A percentile compares a stretch with the other conserved stretches of the same genome.
These are phyloP conservation scores for Rhynchosporium secalis DNA, from an alignment of 2,329 filamentous ascomycete genomes.

Conservation along the genomic window DNA sequence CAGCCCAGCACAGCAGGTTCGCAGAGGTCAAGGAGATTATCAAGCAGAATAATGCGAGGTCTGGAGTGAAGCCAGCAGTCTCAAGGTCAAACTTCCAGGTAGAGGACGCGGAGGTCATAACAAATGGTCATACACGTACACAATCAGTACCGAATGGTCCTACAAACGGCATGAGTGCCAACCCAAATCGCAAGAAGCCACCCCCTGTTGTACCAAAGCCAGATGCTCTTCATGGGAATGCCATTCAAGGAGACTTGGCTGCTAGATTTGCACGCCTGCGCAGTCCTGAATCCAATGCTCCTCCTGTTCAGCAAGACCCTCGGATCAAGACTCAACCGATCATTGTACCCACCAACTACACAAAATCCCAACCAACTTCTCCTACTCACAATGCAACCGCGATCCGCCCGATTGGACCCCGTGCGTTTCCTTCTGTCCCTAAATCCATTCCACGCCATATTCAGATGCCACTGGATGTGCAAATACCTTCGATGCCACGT, in stretches of 20 bases:
- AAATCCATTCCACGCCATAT: slow-evolving; percentile 23
- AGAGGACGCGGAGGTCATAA: neutral
- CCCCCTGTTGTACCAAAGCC: slow-evolving; percentile 65
- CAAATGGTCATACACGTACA: slow-evolving; percentile 25
- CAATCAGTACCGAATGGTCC: slow-evolving; percentile 17
- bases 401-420: slow-evolving; percentile 31
- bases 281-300: slow-evolving; percentile 40
- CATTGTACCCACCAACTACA: slow-evolving; percentile 39
- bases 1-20: slow-evolving; percentile 50
- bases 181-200: slow-evolving; percentile 37
- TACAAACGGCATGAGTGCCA: slow-evolving; percentile 17
- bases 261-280: slow-evolving; percentile 60
- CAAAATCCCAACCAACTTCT: slow-evolving; percentile 10
- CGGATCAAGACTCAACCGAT: slow-evolving; percentile 54
- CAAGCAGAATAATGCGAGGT: slow-evolving; percentile 62
- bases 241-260: slow-evolving; percentile 54
- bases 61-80: slow-evolving; percentile 48
- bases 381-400: slow-evolving; percentile 14
- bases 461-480: slow-evolving; percentile 31
- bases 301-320: slow-evolving; percentile 49
- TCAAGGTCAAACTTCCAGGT: neutral
- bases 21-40: slow-evolving; percentile 60
- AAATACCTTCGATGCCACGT: slow-evolving; percentile 38
- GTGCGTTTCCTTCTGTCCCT: slow-evolving; percentile 37
- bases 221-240: slow-evolving; percentile 62